These are phyloP conservation scores for Cladophialophora carrionii DNA, from an alignment of 2,329 filamentous ascomycete species.

Conservation along the genomic window DNA sequence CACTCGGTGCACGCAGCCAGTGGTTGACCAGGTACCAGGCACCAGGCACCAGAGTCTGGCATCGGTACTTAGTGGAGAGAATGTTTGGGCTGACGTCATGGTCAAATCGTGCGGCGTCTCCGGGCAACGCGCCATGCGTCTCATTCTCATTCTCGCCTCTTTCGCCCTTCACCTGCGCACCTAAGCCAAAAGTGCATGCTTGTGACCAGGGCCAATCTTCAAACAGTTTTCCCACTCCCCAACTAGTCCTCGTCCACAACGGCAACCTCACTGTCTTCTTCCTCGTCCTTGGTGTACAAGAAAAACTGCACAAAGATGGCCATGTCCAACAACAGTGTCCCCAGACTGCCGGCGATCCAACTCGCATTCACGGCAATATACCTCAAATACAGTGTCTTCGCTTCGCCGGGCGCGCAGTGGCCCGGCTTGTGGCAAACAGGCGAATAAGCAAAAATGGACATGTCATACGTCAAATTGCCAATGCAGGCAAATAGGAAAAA, in stretches of 20 bases:
- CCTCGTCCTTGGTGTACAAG: constrained; percentile 63
- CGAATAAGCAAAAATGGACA: constrained; percentile 89
- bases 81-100: constrained; percentile 9
- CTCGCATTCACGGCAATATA: constrained; percentile 90
- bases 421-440: constrained; percentile 62
- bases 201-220: background rate
- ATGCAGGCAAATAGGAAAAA: constrained; percentile 98
- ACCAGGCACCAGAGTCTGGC: background rate
- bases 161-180: background rate
- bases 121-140: background rate
- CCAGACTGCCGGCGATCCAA: constrained; percentile 87
- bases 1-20: background rate
- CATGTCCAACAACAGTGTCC: constrained; percentile 82
- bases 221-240: background rate
- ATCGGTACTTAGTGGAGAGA: background rate
- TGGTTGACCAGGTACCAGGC: background rate
- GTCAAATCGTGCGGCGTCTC: background rate
- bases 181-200: background rate
- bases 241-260: constrained; percentile 18
- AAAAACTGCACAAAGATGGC: constrained; percentile 92
- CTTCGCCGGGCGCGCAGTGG: constrained; percentile 68
- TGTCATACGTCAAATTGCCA: constrained; percentile 89
- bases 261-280: constrained; percentile 30
- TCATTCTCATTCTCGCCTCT: background rate
- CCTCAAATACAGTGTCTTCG: constrained; percentile 67